phyloP scores from a whole-genome alignment of 805 yeast species.

The Phaffomyces antillensis region DNA sequence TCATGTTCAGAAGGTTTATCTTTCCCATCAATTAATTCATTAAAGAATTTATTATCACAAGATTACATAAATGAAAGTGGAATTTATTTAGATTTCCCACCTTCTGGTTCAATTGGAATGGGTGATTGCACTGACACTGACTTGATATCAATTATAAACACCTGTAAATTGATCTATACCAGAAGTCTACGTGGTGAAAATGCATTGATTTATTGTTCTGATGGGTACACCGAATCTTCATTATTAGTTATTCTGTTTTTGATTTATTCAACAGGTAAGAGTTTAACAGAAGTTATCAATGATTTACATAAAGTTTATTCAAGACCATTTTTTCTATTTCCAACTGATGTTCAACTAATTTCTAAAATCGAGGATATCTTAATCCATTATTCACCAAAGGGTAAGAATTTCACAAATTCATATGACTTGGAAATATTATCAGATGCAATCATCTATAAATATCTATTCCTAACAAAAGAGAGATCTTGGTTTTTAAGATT shows the following conservation, averaged over 20 bases:
- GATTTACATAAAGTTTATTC: conserved; percentile 55
- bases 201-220: conserved; percentile 67
- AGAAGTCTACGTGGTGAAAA: conserved; percentile 25
- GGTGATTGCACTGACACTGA: conserved; percentile 63
- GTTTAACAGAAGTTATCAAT: conserved; percentile 58
- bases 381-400: conserved; percentile 49
- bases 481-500: conserved; percentile 24
- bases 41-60: conserved; percentile 23
- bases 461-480: conserved; percentile 25
- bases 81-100: conserved; percentile 57
- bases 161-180: conserved; percentile 59
- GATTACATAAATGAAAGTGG: conserved; percentile 9
- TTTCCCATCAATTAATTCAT: conserved; percentile 40
- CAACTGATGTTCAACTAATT: conserved; percentile 62
- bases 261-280: conserved; percentile 57
- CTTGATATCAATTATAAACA: conserved; percentile 54
- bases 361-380: conserved; percentile 58
- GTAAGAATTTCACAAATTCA: conserved; percentile 7
- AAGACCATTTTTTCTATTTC: conserved; percentile 80
- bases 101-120: conserved; percentile 75
- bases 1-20: conserved; percentile 53
- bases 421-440: conserved; percentile 12
- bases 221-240: conserved; percentile 90
- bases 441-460: conserved; percentile 27
- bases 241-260: conserved; percentile 63